Base-by-base conservation (phyloP, 306 rosid genomes). In the Cucurbita moschata region DNA sequence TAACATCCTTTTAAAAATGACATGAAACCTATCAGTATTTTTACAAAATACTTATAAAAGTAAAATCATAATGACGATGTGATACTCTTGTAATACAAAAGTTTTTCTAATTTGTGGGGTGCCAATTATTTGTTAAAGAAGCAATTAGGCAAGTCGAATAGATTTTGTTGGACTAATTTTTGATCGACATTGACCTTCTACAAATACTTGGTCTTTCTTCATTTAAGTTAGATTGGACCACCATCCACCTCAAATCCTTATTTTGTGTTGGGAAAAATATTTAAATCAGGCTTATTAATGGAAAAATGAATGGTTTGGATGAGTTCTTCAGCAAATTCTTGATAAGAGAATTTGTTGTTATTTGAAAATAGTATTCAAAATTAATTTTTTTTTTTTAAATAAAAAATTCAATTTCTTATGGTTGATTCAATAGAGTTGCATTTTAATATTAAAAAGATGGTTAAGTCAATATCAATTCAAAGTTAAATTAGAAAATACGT, bases 171-270 rank as follows among this genome's bases (percentile, higher is more conserved):
- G 52, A 42, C 52, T 65, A 10, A 42, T 10, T 15, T 38, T 38
- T 10, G 71, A 65, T 40, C 9, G 71, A 65, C 30, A 43, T 43
- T 65, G 71, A 42, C 51, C 10, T 65, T 4, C 10, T 9, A 18
- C 37, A 10, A 65, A 65, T 42, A 9, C 71, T 65, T 65, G 71
- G 71, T 65, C 37, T 42, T n/a, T 21, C 71, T 65, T 65, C 10
- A n/a, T 64, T 64, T 21, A 64, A 65, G 52, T 9, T 65, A 52
- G 71, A 65, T 9, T 65, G 71, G 71, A 65, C 71, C 52, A 65
- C 52, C 53, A 5, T 42, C 71, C 71, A n/a, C 53, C 18, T 10
- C 49, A n/a, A 50, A 50, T 50, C 18, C 54, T 1, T 50, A 50
- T 50, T 50, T 50, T 50, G 54, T 50, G 42, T 15, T 13, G 8